These are phyloP conservation scores for Corylus heterophylla DNA, from an alignment of 306 rosid genomes.

Conservation along the genomic window DNA sequence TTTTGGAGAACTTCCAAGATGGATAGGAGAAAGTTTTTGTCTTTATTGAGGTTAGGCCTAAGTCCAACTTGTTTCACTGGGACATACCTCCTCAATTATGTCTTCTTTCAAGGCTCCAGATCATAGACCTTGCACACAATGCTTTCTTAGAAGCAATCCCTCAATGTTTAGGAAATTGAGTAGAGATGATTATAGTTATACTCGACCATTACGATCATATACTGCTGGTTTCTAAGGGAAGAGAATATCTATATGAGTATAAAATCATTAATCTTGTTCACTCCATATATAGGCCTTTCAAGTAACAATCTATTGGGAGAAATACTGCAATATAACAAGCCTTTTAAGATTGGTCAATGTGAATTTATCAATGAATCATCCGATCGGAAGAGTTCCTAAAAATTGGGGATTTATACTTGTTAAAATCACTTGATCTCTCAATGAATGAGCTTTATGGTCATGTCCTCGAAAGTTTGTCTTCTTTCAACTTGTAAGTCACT, in stretches of 20 bases:
- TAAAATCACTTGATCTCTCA: slow-evolving; percentile 21
- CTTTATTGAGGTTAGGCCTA: background rate
- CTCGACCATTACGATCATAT: too few species aligned
- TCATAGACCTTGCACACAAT: background rate
- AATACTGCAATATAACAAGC: background rate
- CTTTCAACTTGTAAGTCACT: too few species aligned
- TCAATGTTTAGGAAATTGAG: background rate
- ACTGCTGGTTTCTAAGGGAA: too few species aligned
- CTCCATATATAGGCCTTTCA: too few species aligned
- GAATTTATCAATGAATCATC: slow-evolving; percentile 19
- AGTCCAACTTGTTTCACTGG: background rate
- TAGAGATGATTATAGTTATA: too few species aligned
- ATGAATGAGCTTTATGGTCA: slow-evolving; percentile 7
- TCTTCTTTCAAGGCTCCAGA: background rate
- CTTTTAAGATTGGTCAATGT: background rate
- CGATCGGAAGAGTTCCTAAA: slow-evolving; percentile 9
- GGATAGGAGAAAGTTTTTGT: background rate
- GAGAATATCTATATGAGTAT: too few species aligned
- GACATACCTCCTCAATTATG: background rate
- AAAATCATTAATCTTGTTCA: too few species aligned
- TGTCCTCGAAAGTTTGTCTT: background rate
- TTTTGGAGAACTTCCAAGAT: background rate
- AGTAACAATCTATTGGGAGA: too few species aligned
- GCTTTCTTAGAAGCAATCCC: background rate
- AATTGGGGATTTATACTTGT: background rate